Conservation (phyloP, 371 early-diverging fungal genomes). For the Synchytrium microbalum region DNA sequence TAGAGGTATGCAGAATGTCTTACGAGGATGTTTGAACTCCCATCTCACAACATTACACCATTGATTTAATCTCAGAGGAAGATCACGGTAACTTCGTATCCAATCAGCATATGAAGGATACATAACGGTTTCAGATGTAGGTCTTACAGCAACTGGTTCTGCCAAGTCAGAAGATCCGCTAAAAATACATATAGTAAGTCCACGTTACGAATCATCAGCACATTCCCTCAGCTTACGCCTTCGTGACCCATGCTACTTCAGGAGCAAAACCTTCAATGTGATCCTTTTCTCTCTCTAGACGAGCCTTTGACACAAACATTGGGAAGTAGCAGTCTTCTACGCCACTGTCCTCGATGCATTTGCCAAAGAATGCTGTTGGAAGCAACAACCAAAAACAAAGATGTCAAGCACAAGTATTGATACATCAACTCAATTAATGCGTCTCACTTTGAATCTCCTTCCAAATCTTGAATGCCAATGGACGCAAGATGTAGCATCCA, state of each 20-base stretch:
- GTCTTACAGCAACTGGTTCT: slow-evolving; percentile 98
- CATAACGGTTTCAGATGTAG: slow-evolving; percentile 99
- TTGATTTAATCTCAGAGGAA: slow-evolving; percentile 98
- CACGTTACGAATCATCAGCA: no score
- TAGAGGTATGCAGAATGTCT: slow-evolving; percentile 23
- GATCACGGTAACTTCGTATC: slow-evolving; percentile 97
- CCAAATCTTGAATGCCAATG: slow-evolving; percentile 97
- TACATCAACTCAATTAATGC: neutral
- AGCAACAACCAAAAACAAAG: slow-evolving; percentile 10
- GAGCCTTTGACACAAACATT: slow-evolving; percentile 94
- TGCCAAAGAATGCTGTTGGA: slow-evolving; percentile 78
- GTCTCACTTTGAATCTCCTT: slow-evolving; percentile 79
- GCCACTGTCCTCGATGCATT: slow-evolving; percentile 83
- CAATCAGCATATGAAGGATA: slow-evolving; percentile 99
- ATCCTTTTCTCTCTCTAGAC: slow-evolving; percentile 96
- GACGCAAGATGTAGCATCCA: slow-evolving; percentile 99
- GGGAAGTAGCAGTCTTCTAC: slow-evolving; percentile 99
- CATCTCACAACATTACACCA: slow-evolving; percentile 99
- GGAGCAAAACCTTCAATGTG: slow-evolving; percentile 99
- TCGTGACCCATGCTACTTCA: slow-evolving; percentile 99
- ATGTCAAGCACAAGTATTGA: slow-evolving; percentile 2
- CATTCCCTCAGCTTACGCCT: slow-evolving; percentile 71
- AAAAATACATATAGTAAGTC: no score
- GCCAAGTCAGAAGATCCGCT: slow-evolving; percentile 83
- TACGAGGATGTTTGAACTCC: slow-evolving; percentile 99